Evolutionary conservation across 1,139 yeast genomes (phyloP), one percentile per base, ranked within the genome.

Genomic region (Candida tunisiensis): DNA sequence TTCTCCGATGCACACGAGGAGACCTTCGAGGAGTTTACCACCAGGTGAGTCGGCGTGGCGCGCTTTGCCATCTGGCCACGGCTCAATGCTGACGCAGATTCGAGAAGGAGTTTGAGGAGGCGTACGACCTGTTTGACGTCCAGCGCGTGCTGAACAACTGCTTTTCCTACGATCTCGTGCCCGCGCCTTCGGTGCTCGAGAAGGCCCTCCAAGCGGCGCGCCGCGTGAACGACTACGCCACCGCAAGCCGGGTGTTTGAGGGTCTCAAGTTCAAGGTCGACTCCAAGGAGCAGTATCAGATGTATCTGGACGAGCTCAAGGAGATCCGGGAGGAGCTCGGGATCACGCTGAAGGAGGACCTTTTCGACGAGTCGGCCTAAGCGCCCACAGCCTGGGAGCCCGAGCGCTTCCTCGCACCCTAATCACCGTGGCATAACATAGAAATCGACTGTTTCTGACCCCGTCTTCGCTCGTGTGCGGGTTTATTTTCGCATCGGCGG

Each of bases 161-260:
- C 58, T 88, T 88, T 65, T 79, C 96, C 13, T 88, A 88, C 65
- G 98, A 88, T 62, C 72, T 91, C 58, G 98, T 88, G 32, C 98
- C 98, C 41, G 91, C 98, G 21, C 98, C 98, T 41, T 73, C 78
- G 35, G 96, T 88, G 38, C 69, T 88, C 51, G 94, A 82, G 61
- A 79, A 79, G 63, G 98, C 98, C 29, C 70, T 88, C 54, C 75
- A 79, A 62, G 98, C 98, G 30, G 88, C 96, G 49, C 83, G 98
- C 72, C 80, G 98, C 63, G 96, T 88, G 42, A 83, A 91, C 59
- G 98, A 88, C 63, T 80, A 80, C 63, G 95, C 98, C 37, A 85
- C 96, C 37, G 98, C 98, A 34, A 91, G 85, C 44, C 79, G 98
- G 63, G 93, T 93, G 36, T 88, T 88, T 47, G 98, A 88, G 64